phyloP scores from a whole-genome alignment of 106 monocot genomes.

The Dendrobium huoshanense region DNA sequence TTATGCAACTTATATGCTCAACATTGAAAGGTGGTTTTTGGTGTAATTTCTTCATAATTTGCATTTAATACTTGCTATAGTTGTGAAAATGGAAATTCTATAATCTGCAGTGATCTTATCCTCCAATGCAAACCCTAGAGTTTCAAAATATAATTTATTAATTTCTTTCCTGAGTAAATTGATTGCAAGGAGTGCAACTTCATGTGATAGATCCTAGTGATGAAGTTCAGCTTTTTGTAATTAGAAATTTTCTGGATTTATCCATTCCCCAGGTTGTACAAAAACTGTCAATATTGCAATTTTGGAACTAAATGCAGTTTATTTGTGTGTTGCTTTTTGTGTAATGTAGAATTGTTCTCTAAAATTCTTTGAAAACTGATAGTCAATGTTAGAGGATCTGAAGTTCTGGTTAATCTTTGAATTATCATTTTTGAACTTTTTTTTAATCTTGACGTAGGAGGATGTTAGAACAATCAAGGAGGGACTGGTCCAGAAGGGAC shows the following conservation, averaged over 20 bases:
- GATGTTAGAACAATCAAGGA: neutral
- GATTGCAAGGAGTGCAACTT: neutral
- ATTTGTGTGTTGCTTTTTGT: neutral
- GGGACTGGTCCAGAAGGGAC: no score
- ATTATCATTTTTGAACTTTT: neutral
- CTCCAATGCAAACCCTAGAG: neutral
- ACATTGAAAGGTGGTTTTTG: constrained; percentile 64
- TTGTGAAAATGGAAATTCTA: neutral
- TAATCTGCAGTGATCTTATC: neutral
- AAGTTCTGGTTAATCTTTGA: neutral
- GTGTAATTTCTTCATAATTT: neutral
- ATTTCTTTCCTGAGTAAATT: neutral
- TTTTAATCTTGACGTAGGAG: neutral
- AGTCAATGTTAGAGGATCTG: neutral
- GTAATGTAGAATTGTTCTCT: neutral
- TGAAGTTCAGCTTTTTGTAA: neutral
- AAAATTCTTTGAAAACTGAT: neutral
- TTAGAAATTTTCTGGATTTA: neutral
- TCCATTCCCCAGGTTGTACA: neutral
- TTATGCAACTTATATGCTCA: constrained; percentile 40
- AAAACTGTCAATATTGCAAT: neutral
- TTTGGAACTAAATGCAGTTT: neutral
- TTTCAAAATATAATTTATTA: neutral
- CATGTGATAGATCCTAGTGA: constrained; percentile 1
- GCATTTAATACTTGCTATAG: neutral